Conservation (phyloP, 2,329 filamentous ascomycete genomes). For the Penicillium crustosum region DNA sequence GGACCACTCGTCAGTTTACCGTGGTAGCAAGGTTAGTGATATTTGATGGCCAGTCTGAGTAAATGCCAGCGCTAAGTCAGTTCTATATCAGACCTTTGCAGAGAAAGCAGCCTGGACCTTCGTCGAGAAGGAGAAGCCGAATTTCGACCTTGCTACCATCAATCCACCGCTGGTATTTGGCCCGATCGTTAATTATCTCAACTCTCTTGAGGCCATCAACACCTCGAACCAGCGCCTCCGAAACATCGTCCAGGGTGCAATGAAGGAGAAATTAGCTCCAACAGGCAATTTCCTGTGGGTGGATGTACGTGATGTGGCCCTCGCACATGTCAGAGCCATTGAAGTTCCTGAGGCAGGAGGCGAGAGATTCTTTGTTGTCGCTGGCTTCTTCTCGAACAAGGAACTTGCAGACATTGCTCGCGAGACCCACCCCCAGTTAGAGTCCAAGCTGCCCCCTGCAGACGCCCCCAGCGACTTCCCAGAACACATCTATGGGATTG, state of each 20-base stretch:
- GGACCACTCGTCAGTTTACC: conserved; percentile 41
- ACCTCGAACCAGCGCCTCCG: conserved; percentile 69
- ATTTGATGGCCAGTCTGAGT: background rate
- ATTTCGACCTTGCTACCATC: conserved; percentile 62
- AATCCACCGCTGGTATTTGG: conserved; percentile 64
- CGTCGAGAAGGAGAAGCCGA: conserved; percentile 54
- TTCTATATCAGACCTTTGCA: conserved; percentile 51
- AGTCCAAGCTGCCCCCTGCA: conserved; percentile 42
- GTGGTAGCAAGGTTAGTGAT: conserved; percentile 53
- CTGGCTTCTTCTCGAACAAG: conserved; percentile 45
- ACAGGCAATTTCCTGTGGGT: conserved; percentile 62
- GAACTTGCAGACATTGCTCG: conserved; percentile 44
- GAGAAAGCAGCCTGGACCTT: conserved; percentile 68
- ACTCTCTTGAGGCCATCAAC: conserved; percentile 65
- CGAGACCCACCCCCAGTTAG: conserved; percentile 45
- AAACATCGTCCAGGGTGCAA: conserved; percentile 63
- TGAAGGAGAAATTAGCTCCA: conserved; percentile 57
- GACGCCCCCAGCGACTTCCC: conserved; percentile 34
- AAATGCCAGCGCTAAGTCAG: conserved; percentile 1
- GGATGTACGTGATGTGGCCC: conserved; percentile 50
- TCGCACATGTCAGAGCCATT: conserved; percentile 50
- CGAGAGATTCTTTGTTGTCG: conserved; percentile 48
- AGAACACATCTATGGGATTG: conserved; percentile 32
- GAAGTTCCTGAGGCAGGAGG: conserved; percentile 48
- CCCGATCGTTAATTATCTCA: conserved; percentile 63